Evolutionary conservation across 2,329 filamentous ascomycete species (phyloP).

Genomic region (Fusarium chaquense): DNA sequence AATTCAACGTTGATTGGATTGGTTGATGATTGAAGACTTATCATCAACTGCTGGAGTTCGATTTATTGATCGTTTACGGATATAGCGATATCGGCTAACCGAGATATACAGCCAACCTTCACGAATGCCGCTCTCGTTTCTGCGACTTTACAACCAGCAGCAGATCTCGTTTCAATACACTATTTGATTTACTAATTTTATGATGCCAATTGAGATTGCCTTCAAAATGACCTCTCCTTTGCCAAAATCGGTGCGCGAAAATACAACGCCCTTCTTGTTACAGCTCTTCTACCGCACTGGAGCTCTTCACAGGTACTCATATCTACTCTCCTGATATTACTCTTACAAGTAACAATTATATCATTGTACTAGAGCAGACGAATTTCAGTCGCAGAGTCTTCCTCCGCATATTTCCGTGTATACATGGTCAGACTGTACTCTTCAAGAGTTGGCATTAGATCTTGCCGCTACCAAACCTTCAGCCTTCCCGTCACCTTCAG

Average conservation of each 20-base stretch:
- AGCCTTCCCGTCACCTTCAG: constrained; percentile 77
- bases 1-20: not conserved
- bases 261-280: constrained; percentile 84
- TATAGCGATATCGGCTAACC: constrained; percentile 44
- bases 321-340: not conserved
- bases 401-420: constrained; percentile 82
- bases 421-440: constrained; percentile 85
- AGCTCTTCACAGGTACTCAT: constrained; percentile 74
- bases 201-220: not conserved
- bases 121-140: constrained; percentile 14
- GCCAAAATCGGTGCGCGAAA: constrained; percentile 69
- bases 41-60: not conserved
- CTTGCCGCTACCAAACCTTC: constrained; percentile 74
- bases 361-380: constrained; percentile 68
- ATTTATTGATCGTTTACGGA: constrained; percentile 39
- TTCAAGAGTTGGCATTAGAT: constrained; percentile 83
- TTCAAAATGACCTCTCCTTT: constrained; percentile 33
- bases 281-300: constrained; percentile 85
- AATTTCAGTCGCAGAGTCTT: constrained; percentile 72
- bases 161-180: not conserved
- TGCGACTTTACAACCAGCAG: not conserved
- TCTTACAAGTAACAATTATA: not conserved
- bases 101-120: not conserved
- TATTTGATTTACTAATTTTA: not conserved
- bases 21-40: not conserved